Conservation (phyloP, 202 grass and related monocot species). For the Carex arenaria region DNA sequence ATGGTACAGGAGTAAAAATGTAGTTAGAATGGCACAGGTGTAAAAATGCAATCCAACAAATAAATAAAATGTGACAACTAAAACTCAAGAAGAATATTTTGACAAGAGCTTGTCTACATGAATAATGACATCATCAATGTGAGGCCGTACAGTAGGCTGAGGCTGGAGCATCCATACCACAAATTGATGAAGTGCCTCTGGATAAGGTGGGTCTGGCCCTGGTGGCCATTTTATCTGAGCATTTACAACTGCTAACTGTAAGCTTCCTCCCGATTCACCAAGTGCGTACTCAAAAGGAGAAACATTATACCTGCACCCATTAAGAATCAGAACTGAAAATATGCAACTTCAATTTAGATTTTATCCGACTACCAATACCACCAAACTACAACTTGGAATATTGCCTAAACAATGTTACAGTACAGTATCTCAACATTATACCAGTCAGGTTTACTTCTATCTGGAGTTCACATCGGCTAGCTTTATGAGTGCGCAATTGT, state of each 20-base stretch:
- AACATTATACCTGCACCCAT: conserved; percentile 55
- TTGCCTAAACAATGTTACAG: background rate
- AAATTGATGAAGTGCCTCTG: conserved; percentile 71
- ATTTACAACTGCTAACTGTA: conserved; percentile 83
- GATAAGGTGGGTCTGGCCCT: conserved; percentile 56
- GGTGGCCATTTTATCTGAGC: conserved; percentile 77
- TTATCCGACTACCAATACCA: background rate
- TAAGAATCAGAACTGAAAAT: background rate
- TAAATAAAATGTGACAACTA: background rate
- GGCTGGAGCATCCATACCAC: conserved; percentile 86
- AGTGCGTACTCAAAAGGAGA: conserved; percentile 87
- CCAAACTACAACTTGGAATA: background rate
- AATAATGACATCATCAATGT: conserved; percentile 72
- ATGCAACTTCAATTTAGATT: background rate
- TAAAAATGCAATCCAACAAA: conserved; percentile 14
- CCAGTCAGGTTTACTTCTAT: background rate
- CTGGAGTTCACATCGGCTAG: background rate
- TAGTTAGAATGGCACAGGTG: background rate
- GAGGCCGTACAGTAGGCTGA: conserved; percentile 57
- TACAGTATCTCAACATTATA: background rate
- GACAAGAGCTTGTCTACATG: conserved; percentile 78
- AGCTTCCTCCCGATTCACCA: conserved; percentile 77
- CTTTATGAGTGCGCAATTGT: background rate
- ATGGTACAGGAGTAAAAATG: background rate
- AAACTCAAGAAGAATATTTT: conserved; percentile 39